These are phyloP conservation scores for Dactylella cylindrospora DNA, from an alignment of 2,329 filamentous ascomycete species.

Conservation along the genomic window DNA sequence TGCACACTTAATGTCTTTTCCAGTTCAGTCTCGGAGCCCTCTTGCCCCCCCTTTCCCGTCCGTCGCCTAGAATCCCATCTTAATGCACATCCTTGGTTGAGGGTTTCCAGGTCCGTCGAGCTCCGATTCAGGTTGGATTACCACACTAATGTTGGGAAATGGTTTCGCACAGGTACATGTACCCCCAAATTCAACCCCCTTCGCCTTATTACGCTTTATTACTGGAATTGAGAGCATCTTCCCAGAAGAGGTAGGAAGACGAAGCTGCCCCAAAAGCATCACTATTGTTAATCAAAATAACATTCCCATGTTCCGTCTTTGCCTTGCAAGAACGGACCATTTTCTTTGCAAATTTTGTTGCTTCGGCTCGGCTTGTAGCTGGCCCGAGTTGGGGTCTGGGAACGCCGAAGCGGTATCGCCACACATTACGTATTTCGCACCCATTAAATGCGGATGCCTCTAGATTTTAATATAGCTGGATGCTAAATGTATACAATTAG, in stretches of 20 bases:
- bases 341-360: constrained; percentile 9
- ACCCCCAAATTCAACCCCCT: not conserved
- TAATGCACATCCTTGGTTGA: constrained; percentile 12
- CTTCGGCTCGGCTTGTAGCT: constrained; percentile 9
- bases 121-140: constrained; percentile 41
- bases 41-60: constrained; percentile 39
- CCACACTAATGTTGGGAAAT: constrained; percentile 12
- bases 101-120: constrained; percentile 30
- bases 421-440: too few species aligned
- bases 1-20: too few species aligned
- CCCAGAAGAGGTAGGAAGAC: constrained; percentile 5
- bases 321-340: constrained; percentile 18
- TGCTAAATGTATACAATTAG: too few species aligned
- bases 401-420: too few species aligned
- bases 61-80: constrained; percentile 33
- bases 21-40: too few species aligned
- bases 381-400: constrained; percentile 8
- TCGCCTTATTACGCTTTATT: constrained; percentile 15
- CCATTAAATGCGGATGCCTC: too few species aligned
- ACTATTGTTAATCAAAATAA: constrained; percentile 26
- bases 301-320: constrained; percentile 30
- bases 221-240: not conserved
- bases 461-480: too few species aligned
- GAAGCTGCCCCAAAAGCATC: constrained; percentile 23
- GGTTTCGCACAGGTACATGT: constrained; percentile 17